Percentiles rank a stretch among this genome's conserved stretches.
phyloP scores from a whole-genome alignment of 1,139 yeast genomes.

The Yamadazyma atlantica region DNA sequence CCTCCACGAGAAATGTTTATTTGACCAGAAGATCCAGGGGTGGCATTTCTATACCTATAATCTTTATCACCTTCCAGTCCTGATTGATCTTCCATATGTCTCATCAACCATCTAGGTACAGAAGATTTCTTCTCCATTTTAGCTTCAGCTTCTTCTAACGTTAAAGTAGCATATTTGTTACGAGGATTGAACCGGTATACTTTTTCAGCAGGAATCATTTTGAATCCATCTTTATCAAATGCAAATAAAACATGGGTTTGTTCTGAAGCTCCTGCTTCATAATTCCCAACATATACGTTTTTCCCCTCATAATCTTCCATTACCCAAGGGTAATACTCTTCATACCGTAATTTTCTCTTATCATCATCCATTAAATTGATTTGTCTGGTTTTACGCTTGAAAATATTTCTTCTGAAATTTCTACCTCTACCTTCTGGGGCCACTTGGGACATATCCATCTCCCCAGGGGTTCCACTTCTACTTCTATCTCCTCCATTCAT shows the following conservation, averaged over 20 bases:
- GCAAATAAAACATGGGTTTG: slow-evolving; percentile 78
- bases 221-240: slow-evolving; percentile 84
- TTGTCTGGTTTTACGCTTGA: slow-evolving; percentile 84
- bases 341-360: slow-evolving; percentile 82
- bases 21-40: slow-evolving; percentile 19
- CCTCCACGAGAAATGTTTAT: slow-evolving; percentile 12
- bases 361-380: slow-evolving; percentile 76
- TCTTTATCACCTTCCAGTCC: slow-evolving; percentile 44
- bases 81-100: slow-evolving; percentile 69
- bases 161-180: slow-evolving; percentile 88
- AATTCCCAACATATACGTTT: slow-evolving; percentile 93
- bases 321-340: slow-evolving; percentile 97
- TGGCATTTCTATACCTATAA: slow-evolving; percentile 41
- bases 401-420: slow-evolving; percentile 57
- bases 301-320: slow-evolving; percentile 93
- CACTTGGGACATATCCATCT: slow-evolving; percentile 63
- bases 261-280: slow-evolving; percentile 91
- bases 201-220: slow-evolving; percentile 92
- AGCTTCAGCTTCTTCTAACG: slow-evolving; percentile 95
- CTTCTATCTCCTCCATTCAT: slow-evolving; percentile 4
- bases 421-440: slow-evolving; percentile 96
- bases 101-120: slow-evolving; percentile 96
- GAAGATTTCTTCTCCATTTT: slow-evolving; percentile 80
- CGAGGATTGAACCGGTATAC: slow-evolving; percentile 92
- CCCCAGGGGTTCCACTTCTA: slow-evolving; percentile 16